Evolutionary conservation across 2,329 filamentous ascomycete genomes (phyloP).

Genomic region (Davidsoniella eucalypti): DNA sequence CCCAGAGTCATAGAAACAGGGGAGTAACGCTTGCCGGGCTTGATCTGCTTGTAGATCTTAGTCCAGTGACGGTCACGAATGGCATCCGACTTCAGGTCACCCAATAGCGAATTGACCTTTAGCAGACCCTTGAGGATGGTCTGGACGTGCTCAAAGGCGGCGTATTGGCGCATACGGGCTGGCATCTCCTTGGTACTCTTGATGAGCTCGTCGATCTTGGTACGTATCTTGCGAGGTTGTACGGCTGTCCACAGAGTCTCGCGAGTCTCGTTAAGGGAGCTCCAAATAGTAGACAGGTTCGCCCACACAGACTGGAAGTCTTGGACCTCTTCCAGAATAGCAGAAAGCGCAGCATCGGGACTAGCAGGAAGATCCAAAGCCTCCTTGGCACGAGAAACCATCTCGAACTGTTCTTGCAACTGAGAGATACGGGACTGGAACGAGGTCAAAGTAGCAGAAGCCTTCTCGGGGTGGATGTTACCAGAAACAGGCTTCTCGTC

Average conservation of each 20-base stretch:
- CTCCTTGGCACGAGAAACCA: conserved; percentile 93
- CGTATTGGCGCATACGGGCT: conserved; percentile 95
- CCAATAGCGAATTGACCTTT: conserved; percentile 77
- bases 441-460: conserved; percentile 60
- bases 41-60: conserved; percentile 93
- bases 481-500: conserved; percentile 95
- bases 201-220: conserved; percentile 77
- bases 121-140: conserved; percentile 72
- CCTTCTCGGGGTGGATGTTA: conserved; percentile 76
- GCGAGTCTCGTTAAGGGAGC: conserved; percentile 80
- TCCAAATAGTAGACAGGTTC: conserved; percentile 89
- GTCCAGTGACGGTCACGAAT: conserved; percentile 94
- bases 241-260: conserved; percentile 92
- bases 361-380: conserved; percentile 76
- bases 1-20: conserved; percentile 91
- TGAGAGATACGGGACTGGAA: conserved; percentile 78
- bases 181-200: conserved; percentile 99
- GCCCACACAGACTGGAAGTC: conserved; percentile 99
- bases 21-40: conserved; percentile 84
- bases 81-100: conserved; percentile 88
- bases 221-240: conserved; percentile 80
- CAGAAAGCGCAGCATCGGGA: conserved; percentile 63
- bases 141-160: conserved; percentile 98
- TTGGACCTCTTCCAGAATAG: conserved; percentile 85
- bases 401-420: conserved; percentile 74